Evolutionary conservation across 768 basidiomycete species (phyloP), one percentile per base, ranked within the genome.

Genomic region (Podaxis sp.): DNA sequence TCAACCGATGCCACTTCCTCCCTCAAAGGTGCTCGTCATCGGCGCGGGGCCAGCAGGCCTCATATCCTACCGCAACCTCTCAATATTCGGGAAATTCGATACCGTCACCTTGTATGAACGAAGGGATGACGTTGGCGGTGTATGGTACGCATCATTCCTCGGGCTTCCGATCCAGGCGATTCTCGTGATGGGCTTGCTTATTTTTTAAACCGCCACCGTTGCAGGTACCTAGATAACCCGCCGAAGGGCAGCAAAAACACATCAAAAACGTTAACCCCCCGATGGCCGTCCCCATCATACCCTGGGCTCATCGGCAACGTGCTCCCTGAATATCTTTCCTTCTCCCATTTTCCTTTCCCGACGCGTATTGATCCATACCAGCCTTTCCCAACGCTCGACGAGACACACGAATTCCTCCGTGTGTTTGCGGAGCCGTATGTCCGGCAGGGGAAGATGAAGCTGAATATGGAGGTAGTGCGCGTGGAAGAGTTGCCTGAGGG

Each of bases 281-380:
- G 71, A 24, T 84, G 82, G 84, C 73, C 77, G 0, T 79, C 81
- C 6, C 80, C 82, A 1, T 80, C 81, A 0, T 84, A 85, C 60
- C 76, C 75, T 19, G 77, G 71, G 4, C 67, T 84, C 56, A 77
- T 85, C 42, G 82, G 83, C 24, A 84, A 85, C 59, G 79, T 84
- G 61, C 73, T 82, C 2, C 79, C 83, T 0, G 77, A 82, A 49
- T 79, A 74, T 60, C 70, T 80, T 19, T 74, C 75, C 8, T 79
- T 76, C 66, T 78, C 79, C 0, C 68, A 64, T 2, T 67, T 62
- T 36, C 78, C 76, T 0, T 81, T 80, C 58, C 77, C 78, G 26
- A 68, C 73, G 0, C 67, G 68, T 1, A 63, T 64, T 24, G 52
- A 71, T 0, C 68, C 72, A 0, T 65, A 72, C 22, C 80, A 80